Conservation (phyloP, 257 asterid genomes). For the Schizonepeta tenuifolia region DNA sequence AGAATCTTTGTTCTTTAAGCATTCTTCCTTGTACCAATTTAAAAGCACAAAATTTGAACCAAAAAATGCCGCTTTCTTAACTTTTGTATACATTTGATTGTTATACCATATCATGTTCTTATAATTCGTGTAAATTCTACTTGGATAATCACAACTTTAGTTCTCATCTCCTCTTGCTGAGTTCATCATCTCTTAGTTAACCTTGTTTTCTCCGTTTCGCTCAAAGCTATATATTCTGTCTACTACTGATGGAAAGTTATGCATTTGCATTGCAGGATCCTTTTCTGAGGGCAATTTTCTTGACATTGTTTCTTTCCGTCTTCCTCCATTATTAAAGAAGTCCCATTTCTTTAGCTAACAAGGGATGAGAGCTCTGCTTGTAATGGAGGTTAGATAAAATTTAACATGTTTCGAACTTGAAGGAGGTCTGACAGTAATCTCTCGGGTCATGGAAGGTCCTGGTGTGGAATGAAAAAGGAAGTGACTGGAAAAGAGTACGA, state of each 20-base stretch:
- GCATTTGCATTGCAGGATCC: conserved; percentile 10
- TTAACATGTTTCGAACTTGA: conserved; percentile 15
- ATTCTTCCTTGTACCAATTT: conserved; percentile 19
- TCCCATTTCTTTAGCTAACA: conserved; percentile 26
- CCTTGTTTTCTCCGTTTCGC: not conserved
- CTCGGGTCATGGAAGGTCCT: not conserved
- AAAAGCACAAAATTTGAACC: conserved; percentile 18
- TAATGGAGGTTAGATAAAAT: conserved; percentile 17
- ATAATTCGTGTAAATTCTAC: conserved; percentile 7
- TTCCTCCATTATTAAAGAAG: conserved; percentile 20
- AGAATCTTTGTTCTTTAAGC: conserved; percentile 4
- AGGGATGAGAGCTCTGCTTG: conserved; percentile 24
- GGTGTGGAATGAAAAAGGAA: conserved; percentile 18
- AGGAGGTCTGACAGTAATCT: conserved; percentile 17
- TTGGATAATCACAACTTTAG: not conserved
- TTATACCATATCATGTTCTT: not conserved
- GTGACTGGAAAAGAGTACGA: conserved; percentile 9
- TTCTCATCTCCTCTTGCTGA: not conserved
- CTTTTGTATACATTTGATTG: not conserved
- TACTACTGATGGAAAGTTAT: not conserved
- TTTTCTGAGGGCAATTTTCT: conserved; percentile 1
- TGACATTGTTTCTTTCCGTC: conserved; percentile 13
- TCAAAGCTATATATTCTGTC: not conserved
- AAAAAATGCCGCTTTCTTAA: not conserved
- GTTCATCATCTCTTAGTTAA: conserved; percentile 17